Base-by-base conservation (phyloP, 805 yeast species). In the Komagataella ulmi region DNA sequence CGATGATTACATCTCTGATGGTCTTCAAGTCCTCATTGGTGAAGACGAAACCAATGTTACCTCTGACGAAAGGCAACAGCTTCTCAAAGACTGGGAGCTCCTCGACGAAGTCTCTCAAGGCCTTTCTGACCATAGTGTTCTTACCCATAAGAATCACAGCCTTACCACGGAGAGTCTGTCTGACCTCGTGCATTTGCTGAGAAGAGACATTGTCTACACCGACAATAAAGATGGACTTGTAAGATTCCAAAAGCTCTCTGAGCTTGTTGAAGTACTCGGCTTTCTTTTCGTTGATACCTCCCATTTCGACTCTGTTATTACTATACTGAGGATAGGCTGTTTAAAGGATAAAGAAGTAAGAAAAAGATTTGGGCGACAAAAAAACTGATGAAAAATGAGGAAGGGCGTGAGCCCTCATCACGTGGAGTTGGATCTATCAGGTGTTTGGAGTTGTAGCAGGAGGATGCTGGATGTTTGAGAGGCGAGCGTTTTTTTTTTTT, bases 41-140 rank as follows among this genome's bases (percentile, higher is more conserved):
- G 96, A 93, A 93, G 62, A 93, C 85, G 86, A 93, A 93, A 82
- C 99, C 99, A 78, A 93, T 90, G 80, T 93, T 93, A 77, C 99
- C 99, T 75, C 75, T 88, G 73, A 95, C 81, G 80, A 76, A 85
- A 63, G 99, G 98, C 75, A 93, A 78, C 67, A 93, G 74, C 75
- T 85, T 89, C 81, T 93, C 99, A 71, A 72, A 86, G 67, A 93
- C 97, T 73, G 98, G 97, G 76, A 88, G 80, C 72, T 91, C 98
- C 67, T 83, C 51, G 64, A 90, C 70, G 84, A 88, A 88, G 67
- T 89, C 93, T 80, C 99, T 89, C 81, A 93, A 79, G 71, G 99
- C 99, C 80, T 98, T 89, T 81, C 99, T 88, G 63, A 93, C 96
- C 98, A 93, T 91, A 83, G 99, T 93, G 97, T 93, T 93, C 87